Evolutionary conservation across 73 alveolate genomes (phyloP).

Genomic region (Tetrahymena elliotti): DNA sequence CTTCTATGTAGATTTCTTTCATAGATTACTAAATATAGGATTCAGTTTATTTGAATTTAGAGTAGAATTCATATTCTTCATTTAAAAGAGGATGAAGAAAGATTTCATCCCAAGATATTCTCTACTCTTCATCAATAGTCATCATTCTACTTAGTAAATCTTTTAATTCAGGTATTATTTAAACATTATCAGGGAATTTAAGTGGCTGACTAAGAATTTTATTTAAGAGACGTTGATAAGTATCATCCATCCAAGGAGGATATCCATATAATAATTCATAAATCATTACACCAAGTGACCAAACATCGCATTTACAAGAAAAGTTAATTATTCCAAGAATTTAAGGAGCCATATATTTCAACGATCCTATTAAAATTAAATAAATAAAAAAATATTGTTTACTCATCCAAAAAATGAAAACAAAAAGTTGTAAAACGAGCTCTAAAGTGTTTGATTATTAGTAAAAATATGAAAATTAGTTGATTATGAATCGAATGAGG

Average conservation of each 20-base stretch:
- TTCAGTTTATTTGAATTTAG: not conserved
- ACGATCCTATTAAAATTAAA: not conserved
- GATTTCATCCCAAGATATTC: not conserved
- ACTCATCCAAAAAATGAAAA: too few species aligned
- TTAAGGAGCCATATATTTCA: not conserved
- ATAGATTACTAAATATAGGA: not conserved
- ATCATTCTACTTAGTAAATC: not conserved
- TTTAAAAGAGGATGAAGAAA: not conserved
- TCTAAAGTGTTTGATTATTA: too few species aligned
- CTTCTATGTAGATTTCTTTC: not conserved
- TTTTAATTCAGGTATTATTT: not conserved
- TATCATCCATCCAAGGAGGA: conserved; percentile 37
- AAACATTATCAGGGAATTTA: not conserved
- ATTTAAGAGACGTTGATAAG: not conserved
- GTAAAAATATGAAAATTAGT: too few species aligned
- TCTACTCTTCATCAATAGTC: not conserved
- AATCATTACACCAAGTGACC: conserved; percentile 36
- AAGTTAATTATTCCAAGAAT: not conserved
- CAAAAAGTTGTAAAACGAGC: too few species aligned
- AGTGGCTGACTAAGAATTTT: not conserved
- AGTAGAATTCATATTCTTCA: not conserved
- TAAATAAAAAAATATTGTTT: too few species aligned
- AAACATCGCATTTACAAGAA: conserved; percentile 39
- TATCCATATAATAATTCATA: conserved; percentile 31
- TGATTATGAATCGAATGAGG: too few species aligned